These are phyloP conservation scores for Alternaria gansuensis DNA, from an alignment of 2,329 filamentous ascomycete genomes.

Conservation along the genomic window DNA sequence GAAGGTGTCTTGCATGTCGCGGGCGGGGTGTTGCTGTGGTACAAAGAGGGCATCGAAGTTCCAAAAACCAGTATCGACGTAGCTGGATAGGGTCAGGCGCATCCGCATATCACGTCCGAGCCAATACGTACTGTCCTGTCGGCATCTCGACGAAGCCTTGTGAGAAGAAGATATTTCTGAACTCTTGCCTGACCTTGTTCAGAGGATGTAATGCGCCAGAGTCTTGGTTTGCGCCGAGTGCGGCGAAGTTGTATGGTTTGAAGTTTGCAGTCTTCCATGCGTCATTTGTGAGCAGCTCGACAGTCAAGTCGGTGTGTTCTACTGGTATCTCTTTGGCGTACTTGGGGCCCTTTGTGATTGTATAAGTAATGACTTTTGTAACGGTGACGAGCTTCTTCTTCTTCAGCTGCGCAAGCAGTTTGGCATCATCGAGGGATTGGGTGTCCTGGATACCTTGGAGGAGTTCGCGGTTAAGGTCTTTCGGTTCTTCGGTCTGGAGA, in stretches of 20 bases:
- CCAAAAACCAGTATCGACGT: constrained; percentile 98
- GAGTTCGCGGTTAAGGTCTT: constrained; percentile 79
- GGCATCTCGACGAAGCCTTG: constrained; percentile 99
- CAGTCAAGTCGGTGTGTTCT: constrained; percentile 94
- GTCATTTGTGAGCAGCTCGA: constrained; percentile 87
- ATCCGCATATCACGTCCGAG: not conserved
- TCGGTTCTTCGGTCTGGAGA: constrained; percentile 72
- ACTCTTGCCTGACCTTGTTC: constrained; percentile 95
- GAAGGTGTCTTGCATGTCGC: constrained; percentile 97
- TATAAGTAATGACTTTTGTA: constrained; percentile 86
- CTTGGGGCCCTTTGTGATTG: constrained; percentile 82
- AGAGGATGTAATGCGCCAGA: constrained; percentile 64
- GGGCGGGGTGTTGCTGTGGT: constrained; percentile 95
- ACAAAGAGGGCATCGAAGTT: constrained; percentile 98
- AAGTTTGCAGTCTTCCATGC: constrained; percentile 92
- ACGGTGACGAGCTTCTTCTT: constrained; percentile 89
- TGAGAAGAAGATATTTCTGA: constrained; percentile 98
- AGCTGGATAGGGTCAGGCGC: constrained; percentile 57
- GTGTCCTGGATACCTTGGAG: constrained; percentile 76
- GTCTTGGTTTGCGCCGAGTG: constrained; percentile 69
- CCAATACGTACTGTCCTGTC: constrained; percentile 70
- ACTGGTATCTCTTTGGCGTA: constrained; percentile 88
- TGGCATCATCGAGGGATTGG: constrained; percentile 74
- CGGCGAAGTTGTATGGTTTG: constrained; percentile 84
- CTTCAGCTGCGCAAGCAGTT: constrained; percentile 81